These are phyloP conservation scores for Fonsecaea erecta DNA, from an alignment of 2,329 filamentous ascomycete genomes.

Conservation along the genomic window DNA sequence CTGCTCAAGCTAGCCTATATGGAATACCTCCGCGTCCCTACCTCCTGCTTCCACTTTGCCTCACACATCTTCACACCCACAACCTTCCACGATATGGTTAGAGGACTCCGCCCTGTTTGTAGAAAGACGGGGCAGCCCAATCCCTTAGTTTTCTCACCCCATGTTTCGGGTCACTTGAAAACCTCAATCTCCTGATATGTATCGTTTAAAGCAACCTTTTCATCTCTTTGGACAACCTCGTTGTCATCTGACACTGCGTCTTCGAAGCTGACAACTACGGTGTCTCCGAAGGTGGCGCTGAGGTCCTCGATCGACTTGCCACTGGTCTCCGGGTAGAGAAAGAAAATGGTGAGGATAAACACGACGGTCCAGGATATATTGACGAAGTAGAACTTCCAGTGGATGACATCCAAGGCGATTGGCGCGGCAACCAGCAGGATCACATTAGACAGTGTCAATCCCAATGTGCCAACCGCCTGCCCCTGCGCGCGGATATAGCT, in stretches of 20 bases:
- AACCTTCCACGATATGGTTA: neutral
- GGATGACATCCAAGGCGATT: conserved; percentile 40
- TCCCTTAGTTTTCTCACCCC: neutral
- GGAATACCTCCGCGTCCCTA: neutral
- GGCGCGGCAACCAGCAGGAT: conserved; percentile 43
- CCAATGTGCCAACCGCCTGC: conserved; percentile 1
- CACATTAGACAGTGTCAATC: conserved; percentile 31
- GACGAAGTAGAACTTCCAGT: conserved; percentile 47
- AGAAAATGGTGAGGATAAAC: conserved; percentile 41
- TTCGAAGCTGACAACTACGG: neutral
- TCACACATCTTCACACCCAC: neutral
- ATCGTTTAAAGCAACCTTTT: neutral
- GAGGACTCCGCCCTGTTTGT: neutral
- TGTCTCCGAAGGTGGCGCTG: conserved; percentile 42
- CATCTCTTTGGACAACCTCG: neutral
- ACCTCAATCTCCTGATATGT: neutral
- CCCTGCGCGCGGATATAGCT: conserved; percentile 4
- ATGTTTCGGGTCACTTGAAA: neutral
- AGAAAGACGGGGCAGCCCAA: neutral
- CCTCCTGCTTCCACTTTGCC: neutral
- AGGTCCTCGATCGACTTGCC: conserved; percentile 44
- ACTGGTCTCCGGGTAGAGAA: conserved; percentile 45
- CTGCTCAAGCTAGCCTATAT: neutral
- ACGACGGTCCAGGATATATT: conserved; percentile 40
- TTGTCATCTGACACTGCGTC: neutral